Conservation (phyloP, 2,329 filamentous ascomycete species). For the Lasiodiplodia citricola region DNA sequence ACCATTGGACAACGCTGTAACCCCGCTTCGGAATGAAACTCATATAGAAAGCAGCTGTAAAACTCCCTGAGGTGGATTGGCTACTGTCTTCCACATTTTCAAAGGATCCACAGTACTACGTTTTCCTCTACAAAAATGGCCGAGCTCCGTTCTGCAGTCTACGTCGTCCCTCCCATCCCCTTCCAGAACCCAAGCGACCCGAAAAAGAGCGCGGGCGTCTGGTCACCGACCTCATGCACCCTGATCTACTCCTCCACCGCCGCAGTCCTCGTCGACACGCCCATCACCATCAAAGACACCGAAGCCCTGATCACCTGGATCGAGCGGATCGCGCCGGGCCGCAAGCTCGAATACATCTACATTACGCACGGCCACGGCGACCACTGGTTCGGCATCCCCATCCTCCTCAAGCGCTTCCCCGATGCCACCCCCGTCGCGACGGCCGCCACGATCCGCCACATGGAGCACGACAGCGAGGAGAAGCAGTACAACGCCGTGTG, state of each 20-base stretch:
- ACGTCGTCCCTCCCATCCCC: slow-evolving; percentile 15
- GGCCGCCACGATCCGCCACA: slow-evolving; percentile 31
- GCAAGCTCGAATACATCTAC: slow-evolving; percentile 44
- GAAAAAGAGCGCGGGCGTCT: slow-evolving; percentile 14
- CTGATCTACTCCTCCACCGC: slow-evolving; percentile 35
- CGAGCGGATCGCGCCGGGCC: slow-evolving; percentile 31
- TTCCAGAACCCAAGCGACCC: not conserved
- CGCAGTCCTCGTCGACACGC: slow-evolving; percentile 49
- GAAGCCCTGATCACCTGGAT: slow-evolving; percentile 45
- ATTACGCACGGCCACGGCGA: slow-evolving; percentile 52
- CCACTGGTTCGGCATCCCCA: slow-evolving; percentile 46
- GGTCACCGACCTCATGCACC: slow-evolving; percentile 33
- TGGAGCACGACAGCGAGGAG: slow-evolving; percentile 31
- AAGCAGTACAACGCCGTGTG: not conserved
- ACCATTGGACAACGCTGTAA: no score
- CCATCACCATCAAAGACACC: slow-evolving; percentile 39
- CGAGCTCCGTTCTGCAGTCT: slow-evolving; percentile 13
- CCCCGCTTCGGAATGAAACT: no score
- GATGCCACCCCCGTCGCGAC: slow-evolving; percentile 34
- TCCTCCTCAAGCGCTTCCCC: slow-evolving; percentile 40
- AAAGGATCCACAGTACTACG: fast-evolving
- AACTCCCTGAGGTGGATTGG: not conserved
- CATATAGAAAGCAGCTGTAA: no score
- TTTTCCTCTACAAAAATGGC: not conserved
- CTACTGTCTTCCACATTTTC: not conserved